phyloP scores from a whole-genome alignment of 805 yeast species.

The Tetrapisispora nanseiensis region DNA sequence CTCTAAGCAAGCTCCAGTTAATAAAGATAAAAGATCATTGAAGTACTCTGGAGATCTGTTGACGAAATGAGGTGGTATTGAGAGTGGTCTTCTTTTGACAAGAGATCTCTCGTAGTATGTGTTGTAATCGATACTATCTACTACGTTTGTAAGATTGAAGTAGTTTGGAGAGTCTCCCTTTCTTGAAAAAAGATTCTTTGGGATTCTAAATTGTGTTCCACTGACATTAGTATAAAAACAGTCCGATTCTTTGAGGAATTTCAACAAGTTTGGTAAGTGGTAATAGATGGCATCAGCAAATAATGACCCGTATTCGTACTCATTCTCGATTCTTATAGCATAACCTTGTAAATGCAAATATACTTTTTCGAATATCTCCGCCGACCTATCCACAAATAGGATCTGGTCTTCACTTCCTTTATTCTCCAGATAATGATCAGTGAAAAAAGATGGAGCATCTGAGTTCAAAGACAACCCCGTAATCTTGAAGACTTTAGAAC shows the following conservation, averaged over 20 bases:
- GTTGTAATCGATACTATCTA: constrained; percentile 43
- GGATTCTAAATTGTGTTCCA: constrained; percentile 46
- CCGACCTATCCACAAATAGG: constrained; percentile 65
- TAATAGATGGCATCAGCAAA: constrained; percentile 67
- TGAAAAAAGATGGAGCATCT: constrained; percentile 84
- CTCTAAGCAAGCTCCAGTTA: constrained; percentile 45
- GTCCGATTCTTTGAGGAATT: constrained; percentile 42
- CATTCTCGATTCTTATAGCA: constrained; percentile 48
- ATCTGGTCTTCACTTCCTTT: constrained; percentile 19
- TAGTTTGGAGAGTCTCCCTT: constrained; percentile 73
- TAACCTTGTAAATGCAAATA: constrained; percentile 76
- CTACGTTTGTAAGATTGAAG: constrained; percentile 53
- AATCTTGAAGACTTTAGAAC: constrained; percentile 42
- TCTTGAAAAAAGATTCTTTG: constrained; percentile 41
- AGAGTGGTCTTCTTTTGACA: constrained; percentile 66
- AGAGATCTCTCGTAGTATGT: constrained; percentile 28
- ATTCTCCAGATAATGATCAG: constrained; percentile 44
- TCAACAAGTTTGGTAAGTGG: constrained; percentile 47
- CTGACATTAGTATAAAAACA: constrained; percentile 50
- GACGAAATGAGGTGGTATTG: constrained; percentile 46
- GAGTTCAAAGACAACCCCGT: constrained; percentile 81
- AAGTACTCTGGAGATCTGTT: constrained; percentile 47
- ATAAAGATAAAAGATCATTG: constrained; percentile 41
- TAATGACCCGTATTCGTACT: constrained; percentile 49
- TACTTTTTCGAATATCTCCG: constrained; percentile 56